Evolutionary conservation across 257 asterid species (phyloP).

Genomic region (Mentha longifolia): DNA sequence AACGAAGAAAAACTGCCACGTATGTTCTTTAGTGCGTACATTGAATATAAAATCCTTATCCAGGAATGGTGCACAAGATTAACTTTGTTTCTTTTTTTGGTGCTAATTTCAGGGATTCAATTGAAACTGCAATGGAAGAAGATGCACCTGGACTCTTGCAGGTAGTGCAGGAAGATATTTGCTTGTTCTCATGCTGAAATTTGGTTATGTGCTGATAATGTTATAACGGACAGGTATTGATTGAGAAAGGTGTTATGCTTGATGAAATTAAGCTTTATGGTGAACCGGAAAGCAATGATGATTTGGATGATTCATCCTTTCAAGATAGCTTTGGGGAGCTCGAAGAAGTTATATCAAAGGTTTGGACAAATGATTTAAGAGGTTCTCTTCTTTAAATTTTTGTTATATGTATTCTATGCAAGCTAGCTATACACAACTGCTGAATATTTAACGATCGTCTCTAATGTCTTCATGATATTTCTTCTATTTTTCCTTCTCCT

Average conservation of each 20-base stretch:
- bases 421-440: not conserved
- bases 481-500: conserved; percentile 3
- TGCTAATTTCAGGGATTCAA: conserved; percentile 69
- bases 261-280: conserved; percentile 91
- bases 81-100: conserved; percentile 22
- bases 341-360: conserved; percentile 74
- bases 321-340: conserved; percentile 75
- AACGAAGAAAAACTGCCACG: conserved; percentile 85
- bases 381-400: conserved; percentile 28
- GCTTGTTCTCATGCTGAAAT: conserved; percentile 30
- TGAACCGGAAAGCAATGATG: conserved; percentile 62
- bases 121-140: conserved; percentile 93
- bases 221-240: conserved; percentile 59
- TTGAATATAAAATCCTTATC: conserved; percentile 8
- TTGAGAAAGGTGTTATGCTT: conserved; percentile 69
- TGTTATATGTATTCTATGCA: conserved; percentile 7
- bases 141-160: conserved; percentile 97
- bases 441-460: not conserved
- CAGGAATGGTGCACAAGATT: conserved; percentile 1
- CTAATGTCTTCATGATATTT: not conserved
- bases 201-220: conserved; percentile 33
- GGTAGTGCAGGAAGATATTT: conserved; percentile 48
- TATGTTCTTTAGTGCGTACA: conserved; percentile 40
- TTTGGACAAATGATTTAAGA: conserved; percentile 36
- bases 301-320: conserved; percentile 63